A percentile compares a stretch with the other conserved stretches of the same genome.
phyloP scores from a whole-genome alignment of 2,329 filamentous ascomycete genomes.

The Xylaria sp. region DNA sequence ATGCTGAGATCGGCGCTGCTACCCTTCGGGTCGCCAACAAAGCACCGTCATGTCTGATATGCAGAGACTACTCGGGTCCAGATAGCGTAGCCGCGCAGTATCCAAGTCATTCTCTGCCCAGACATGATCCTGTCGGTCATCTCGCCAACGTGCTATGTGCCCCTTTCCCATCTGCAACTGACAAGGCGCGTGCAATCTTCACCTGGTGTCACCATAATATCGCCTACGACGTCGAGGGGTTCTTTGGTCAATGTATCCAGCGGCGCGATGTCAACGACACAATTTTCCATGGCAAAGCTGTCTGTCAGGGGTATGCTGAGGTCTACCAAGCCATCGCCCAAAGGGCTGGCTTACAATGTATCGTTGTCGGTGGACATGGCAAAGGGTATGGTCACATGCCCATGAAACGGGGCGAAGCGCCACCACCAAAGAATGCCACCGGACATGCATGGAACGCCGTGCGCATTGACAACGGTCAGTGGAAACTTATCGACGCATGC shows the following conservation, averaged over 20 bases:
- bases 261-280: constrained; percentile 66
- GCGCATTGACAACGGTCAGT: constrained; percentile 75
- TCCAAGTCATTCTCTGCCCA: constrained; percentile 65
- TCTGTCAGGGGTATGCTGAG: constrained; percentile 87
- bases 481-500: constrained; percentile 88
- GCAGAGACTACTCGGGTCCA: constrained; percentile 80
- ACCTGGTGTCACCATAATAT: constrained; percentile 96
- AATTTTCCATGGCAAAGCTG: constrained; percentile 71
- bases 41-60: constrained; percentile 59
- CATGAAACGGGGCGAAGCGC: constrained; percentile 56
- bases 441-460: constrained; percentile 94
- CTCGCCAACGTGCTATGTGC: constrained; percentile 72
- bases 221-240: constrained; percentile 71
- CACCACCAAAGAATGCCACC: constrained; percentile 57
- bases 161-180: constrained; percentile 74
- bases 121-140: constrained; percentile 60
- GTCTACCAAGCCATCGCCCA: constrained; percentile 74
- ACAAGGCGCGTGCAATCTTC: constrained; percentile 90
- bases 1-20: constrained; percentile 45
- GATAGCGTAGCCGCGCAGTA: constrained; percentile 74
- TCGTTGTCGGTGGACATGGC: constrained; percentile 71
- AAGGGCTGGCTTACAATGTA: constrained; percentile 71
- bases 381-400: constrained; percentile 75
- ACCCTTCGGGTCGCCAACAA: constrained; percentile 32
- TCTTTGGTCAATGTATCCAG: constrained; percentile 67